Percentiles rank a stretch among this genome's conserved stretches.
These are phyloP conservation scores for Mycotypha africana DNA, from an alignment of 371 early-diverging fungal genomes.

Conservation along the genomic window DNA sequence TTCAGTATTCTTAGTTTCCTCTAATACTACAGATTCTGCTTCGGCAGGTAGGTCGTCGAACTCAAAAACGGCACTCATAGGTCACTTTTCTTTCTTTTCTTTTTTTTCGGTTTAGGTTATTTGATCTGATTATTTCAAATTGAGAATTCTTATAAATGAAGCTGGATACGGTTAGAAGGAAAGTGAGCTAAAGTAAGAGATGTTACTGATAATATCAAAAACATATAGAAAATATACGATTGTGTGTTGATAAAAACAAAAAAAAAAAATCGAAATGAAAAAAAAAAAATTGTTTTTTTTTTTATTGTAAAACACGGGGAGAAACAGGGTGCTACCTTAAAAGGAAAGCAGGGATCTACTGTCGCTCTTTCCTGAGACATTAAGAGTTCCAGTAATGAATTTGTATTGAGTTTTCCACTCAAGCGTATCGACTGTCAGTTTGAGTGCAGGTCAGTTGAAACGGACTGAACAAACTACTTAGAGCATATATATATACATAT, in stretches of 20 bases:
- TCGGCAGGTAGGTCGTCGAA: conserved; percentile 35
- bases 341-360: too few species aligned
- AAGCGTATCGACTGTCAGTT: too few species aligned
- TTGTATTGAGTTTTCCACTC: too few species aligned
- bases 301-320: background rate
- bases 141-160: conserved; percentile 3
- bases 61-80: conserved; percentile 42
- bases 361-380: too few species aligned
- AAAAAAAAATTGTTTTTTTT: background rate
- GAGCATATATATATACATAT: too few species aligned
- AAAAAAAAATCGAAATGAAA: background rate
- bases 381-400: too few species aligned
- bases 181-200: background rate
- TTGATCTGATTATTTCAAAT: conserved; percentile 2
- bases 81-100: background rate
- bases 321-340: too few species aligned
- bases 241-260: background rate
- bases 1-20: conserved; percentile 14
- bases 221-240: background rate
- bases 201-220: too few species aligned
- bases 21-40: background rate
- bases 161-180: conserved; percentile 8
- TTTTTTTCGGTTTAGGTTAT: conserved; percentile 1
- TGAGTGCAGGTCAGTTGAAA: too few species aligned
- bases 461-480: too few species aligned